Base-by-base conservation (phyloP, 805 yeast genomes). In the Debaryomyces maramus region DNA sequence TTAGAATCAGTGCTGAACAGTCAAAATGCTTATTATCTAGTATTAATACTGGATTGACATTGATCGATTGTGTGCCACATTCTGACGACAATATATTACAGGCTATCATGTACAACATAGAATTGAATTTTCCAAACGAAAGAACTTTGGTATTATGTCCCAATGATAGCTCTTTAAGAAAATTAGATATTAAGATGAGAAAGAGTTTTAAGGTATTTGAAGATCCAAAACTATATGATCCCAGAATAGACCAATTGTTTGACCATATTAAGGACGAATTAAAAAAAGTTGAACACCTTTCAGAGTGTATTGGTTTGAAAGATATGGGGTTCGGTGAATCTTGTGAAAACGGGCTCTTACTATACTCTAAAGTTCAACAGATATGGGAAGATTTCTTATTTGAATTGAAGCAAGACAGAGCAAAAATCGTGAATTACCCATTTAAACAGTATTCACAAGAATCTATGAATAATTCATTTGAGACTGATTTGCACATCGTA, bases 311-410 rank as follows among this genome's bases (percentile, higher is more conserved):
- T 21, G 50, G 46, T 27, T 47, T 34, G 41, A 43, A 27, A 5
- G 48, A 45, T 6, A 48, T 39, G 30, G 51, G 46, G 8, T 52
- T 45, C 32, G 46, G 17, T 14, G 42, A 46, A 4, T 41, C 49
- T 2, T 43, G 51, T 6, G 45, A 44, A 18, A 50, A 53, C 32
- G 58, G 56, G 0, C 35, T 51, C 26, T 35, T 51, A 39, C 40
- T 58, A 23, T 53, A 50, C 36, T 13, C 19, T n/a, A 39, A 19
- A 16, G 15, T 33, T 2, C 37, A 37, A 19, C 55, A 55, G 4
- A 34, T 30, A 6, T 58, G 63, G 63, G 36, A 31, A 13, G 24
- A 21, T 10, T 48, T 34, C 22, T 31, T 44, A 26, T 18, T 13
- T 8, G 24, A 24, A 3, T 3, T 39, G 8, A 34, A 26, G 24